A percentile compares a stretch with the other conserved stretches of the same genome.
Evolutionary conservation across 805 yeast genomes (phyloP).

Genomic region (Wickerhamomyces alni): DNA sequence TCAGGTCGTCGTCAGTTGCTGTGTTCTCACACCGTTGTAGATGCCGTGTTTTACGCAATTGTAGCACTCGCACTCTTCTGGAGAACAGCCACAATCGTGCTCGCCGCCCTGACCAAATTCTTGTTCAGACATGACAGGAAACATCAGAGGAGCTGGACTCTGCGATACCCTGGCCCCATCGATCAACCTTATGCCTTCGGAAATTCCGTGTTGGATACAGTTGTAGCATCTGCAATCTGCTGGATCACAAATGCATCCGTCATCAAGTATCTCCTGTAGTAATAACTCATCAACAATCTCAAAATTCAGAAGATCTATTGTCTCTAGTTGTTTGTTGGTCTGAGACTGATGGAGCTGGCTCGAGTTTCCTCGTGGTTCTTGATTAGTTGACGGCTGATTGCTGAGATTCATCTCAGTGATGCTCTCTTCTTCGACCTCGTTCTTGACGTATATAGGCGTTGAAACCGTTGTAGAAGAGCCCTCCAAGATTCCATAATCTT

Average conservation of each 20-base stretch:
- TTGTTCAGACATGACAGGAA: neutral
- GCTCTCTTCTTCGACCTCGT: neutral
- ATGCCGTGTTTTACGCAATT: slow-evolving; percentile 19
- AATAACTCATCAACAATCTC: slow-evolving; percentile 17
- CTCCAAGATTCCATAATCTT: slow-evolving; percentile 17
- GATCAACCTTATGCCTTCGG: slow-evolving; percentile 15
- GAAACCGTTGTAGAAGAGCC: slow-evolving; percentile 10
- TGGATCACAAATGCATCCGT: slow-evolving; percentile 14
- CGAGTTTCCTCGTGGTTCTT: neutral
- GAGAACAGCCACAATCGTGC: slow-evolving; percentile 20
- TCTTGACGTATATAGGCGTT: slow-evolving; percentile 10
- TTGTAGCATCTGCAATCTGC: slow-evolving; percentile 14
- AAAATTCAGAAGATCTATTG: slow-evolving; percentile 8
- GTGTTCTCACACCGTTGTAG: slow-evolving; percentile 14
- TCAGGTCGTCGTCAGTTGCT: too few relatives aligned
- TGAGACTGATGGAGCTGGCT: too few relatives aligned
- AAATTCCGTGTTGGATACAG: slow-evolving; percentile 20
- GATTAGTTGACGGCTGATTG: too few relatives aligned
- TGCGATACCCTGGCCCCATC: slow-evolving; percentile 12
- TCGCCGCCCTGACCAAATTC: neutral
- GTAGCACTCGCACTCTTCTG: slow-evolving; percentile 18
- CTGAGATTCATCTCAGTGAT: too few relatives aligned
- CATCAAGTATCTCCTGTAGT: slow-evolving; percentile 11
- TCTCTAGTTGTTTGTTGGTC: neutral
- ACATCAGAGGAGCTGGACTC: neutral